Conservation (phyloP, 1,284 basidiomycete genomes). For the Ustilago trichophora region DNA sequence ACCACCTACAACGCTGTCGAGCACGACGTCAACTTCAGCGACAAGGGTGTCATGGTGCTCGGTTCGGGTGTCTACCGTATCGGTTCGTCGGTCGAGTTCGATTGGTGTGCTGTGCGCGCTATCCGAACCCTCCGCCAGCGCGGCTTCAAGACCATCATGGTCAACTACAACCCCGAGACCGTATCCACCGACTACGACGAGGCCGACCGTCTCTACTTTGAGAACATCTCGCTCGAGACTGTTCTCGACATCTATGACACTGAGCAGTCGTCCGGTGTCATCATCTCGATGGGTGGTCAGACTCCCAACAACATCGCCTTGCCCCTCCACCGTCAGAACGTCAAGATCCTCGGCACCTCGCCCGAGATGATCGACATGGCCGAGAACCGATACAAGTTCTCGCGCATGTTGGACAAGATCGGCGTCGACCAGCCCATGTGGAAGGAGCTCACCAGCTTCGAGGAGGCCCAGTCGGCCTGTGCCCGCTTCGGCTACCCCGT, state of each 20-base stretch:
- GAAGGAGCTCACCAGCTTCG: slow-evolving; percentile 93
- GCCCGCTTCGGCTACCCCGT: slow-evolving; percentile 81
- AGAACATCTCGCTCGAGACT: slow-evolving; percentile 95
- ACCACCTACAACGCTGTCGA: slow-evolving; percentile 95
- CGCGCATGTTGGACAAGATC: slow-evolving; percentile 94
- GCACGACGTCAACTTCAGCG: slow-evolving; percentile 87
- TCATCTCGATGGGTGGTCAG: slow-evolving; percentile 97
- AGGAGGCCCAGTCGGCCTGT: slow-evolving; percentile 75
- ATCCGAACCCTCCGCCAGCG: slow-evolving; percentile 93
- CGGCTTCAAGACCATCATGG: slow-evolving; percentile 97
- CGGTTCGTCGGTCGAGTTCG: slow-evolving; percentile 98
- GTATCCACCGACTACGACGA: slow-evolving; percentile 99
- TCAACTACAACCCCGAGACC: slow-evolving; percentile 99
- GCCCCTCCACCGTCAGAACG: slow-evolving; percentile 90
- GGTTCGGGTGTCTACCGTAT: slow-evolving; percentile 99
- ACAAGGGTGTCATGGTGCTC: slow-evolving; percentile 94
- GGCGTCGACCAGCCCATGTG: slow-evolving; percentile 96
- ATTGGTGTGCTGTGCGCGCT: slow-evolving; percentile 98
- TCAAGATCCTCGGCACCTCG: slow-evolving; percentile 97
- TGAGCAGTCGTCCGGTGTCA: slow-evolving; percentile 87
- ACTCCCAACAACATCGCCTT: slow-evolving; percentile 98
- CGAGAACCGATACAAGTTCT: slow-evolving; percentile 99
- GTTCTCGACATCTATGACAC: slow-evolving; percentile 96
- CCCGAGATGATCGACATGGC: slow-evolving; percentile 99
- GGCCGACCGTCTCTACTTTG: slow-evolving; percentile 96